Percentiles rank a stretch among this genome's conserved stretches.
Conservation (phyloP, 179 eudicot genomes). For the Gypsophila paniculata region DNA sequence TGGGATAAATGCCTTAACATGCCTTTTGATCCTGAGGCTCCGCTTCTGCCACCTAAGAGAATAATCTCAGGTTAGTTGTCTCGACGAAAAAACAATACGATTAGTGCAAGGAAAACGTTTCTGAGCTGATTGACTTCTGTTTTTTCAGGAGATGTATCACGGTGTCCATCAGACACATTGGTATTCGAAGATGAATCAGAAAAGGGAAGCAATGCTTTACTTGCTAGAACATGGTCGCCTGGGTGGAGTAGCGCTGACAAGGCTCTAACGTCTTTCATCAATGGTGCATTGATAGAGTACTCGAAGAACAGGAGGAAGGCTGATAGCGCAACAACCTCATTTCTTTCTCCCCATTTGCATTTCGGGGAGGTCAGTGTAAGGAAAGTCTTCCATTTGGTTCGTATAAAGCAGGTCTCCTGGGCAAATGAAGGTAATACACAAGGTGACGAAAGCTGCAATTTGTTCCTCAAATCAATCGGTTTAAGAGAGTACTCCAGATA, state of each 20-base stretch:
- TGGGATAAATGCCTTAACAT: conserved; percentile 96
- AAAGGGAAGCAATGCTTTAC: conserved; percentile 92
- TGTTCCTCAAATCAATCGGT: conserved; percentile 93
- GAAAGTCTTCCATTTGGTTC: conserved; percentile 76
- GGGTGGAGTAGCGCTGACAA: conserved; percentile 97
- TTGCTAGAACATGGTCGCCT: conserved; percentile 98
- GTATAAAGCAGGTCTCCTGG: conserved; percentile 84
- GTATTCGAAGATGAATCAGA: conserved; percentile 86
- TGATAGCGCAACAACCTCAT: conserved; percentile 95
- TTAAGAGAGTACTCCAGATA: conserved; percentile 91
- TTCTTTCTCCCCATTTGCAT: conserved; percentile 92
- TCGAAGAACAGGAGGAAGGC: conserved; percentile 85
- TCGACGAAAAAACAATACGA: background rate
- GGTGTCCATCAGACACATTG: conserved; percentile 60
- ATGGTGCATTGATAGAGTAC: conserved; percentile 79
- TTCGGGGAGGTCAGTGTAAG: conserved; percentile 92
- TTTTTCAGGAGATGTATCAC: conserved; percentile 64
- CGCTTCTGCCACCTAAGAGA: conserved; percentile 93
- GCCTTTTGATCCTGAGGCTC: conserved; percentile 92
- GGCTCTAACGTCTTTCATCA: conserved; percentile 74
- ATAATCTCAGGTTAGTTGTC: conserved; percentile 62
- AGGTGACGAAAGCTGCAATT: conserved; percentile 85
- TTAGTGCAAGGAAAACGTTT: background rate
- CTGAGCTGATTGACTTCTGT: background rate
- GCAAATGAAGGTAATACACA: conserved; percentile 83